phyloP scores from a whole-genome alignment of 148 eudicot genomes.

The Diospyros kaki region DNA sequence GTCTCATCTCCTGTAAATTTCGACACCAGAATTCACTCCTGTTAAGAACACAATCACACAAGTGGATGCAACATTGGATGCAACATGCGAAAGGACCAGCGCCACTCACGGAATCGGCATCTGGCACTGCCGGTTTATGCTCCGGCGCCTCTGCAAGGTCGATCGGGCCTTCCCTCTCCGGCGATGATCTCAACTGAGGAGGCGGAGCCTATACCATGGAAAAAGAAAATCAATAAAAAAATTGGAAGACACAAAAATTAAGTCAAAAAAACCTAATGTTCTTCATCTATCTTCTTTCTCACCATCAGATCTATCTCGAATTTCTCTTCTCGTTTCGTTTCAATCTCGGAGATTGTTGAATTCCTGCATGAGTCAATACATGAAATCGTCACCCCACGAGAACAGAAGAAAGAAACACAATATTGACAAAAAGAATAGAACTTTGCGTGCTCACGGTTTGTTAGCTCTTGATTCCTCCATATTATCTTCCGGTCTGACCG shows the following conservation, averaged over 20 bases:
- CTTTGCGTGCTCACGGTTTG: slow-evolving; percentile 46
- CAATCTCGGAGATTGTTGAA: slow-evolving; percentile 27
- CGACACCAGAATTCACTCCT: slow-evolving; percentile 14
- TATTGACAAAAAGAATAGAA: slow-evolving; percentile 3
- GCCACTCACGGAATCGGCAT: slow-evolving; percentile 46
- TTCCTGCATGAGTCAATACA: slow-evolving; percentile 30
- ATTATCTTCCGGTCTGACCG: slow-evolving; percentile 22
- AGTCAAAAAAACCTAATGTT: background rate
- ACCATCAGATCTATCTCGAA: slow-evolving; percentile 97
- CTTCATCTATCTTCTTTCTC: slow-evolving; percentile 18
- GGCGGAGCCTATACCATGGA: slow-evolving; percentile 60
- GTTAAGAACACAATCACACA: slow-evolving; percentile 13
- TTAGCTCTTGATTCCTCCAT: slow-evolving; percentile 40
- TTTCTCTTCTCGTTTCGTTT: slow-evolving; percentile 56
- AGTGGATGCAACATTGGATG: too few species aligned
- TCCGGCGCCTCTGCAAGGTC: slow-evolving; percentile 26
- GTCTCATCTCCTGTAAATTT: slow-evolving; percentile 25
- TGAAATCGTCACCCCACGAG: background rate
- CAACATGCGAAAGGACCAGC: slow-evolving; percentile 11
- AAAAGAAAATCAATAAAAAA: background rate
- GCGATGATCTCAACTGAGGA: slow-evolving; percentile 61
- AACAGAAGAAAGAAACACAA: background rate
- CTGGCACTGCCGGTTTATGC: slow-evolving; percentile 36
- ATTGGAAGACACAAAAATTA: background rate
- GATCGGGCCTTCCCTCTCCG: slow-evolving; percentile 51